Conservation (phyloP, 2,329 filamentous ascomycete genomes). For the Phoma sp. region DNA sequence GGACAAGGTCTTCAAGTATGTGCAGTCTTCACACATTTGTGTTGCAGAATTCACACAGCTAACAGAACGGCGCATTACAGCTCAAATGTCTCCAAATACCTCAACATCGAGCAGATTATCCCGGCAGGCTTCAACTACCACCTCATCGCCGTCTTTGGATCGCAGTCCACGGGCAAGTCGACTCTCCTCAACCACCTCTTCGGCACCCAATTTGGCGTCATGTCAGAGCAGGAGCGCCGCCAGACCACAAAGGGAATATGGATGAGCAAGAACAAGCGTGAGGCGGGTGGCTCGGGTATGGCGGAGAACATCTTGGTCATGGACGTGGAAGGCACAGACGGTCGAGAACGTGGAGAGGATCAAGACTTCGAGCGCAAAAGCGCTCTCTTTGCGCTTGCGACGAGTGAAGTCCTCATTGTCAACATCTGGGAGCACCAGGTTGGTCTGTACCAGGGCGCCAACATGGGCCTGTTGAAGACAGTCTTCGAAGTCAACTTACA, state of each 20-base stretch:
- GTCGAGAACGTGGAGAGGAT: constrained; percentile 93
- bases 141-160: constrained; percentile 97
- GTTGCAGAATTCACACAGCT: constrained; percentile 21
- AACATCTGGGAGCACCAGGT: constrained; percentile 99
- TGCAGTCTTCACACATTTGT: constrained; percentile 7
- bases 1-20: constrained; percentile 96
- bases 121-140: constrained; percentile 98
- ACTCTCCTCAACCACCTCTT: constrained; percentile 96
- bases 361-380: constrained; percentile 99
- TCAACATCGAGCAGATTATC: constrained; percentile 78
- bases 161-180: constrained; percentile 97
- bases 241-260: constrained; percentile 99
- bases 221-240: constrained; percentile 91
- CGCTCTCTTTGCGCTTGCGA: constrained; percentile 93
- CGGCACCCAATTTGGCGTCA: constrained; percentile 94
- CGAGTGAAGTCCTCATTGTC: constrained; percentile 95
- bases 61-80: constrained; percentile 55
- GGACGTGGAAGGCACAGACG: constrained; percentile 98
- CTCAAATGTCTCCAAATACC: constrained; percentile 78
- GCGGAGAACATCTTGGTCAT: constrained; percentile 98
- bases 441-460: constrained; percentile 95
- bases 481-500: constrained; percentile 99
- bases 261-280: constrained; percentile 94
- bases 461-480: constrained; percentile 98
- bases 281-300: constrained; percentile 66